Evolutionary conservation across 305 asterid genomes (phyloP).

Genomic region (Fraxinus greggii): DNA sequence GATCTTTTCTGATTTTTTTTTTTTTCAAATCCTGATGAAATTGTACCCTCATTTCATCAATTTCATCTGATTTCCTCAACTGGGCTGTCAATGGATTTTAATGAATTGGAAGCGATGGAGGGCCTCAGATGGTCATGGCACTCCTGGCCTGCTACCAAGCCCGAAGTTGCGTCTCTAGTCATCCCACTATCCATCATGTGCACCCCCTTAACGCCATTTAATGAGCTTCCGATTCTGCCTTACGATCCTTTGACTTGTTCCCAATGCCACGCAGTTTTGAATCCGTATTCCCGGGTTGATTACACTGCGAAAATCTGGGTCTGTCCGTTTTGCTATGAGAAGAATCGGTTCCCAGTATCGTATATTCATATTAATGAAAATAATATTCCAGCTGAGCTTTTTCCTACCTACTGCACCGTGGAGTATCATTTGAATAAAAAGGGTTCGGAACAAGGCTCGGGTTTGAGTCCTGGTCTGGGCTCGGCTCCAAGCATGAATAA

Average conservation of each 20-base stretch:
- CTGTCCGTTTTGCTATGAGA: constrained; percentile 74
- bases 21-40: constrained; percentile 24
- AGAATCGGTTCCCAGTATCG: constrained; percentile 64
- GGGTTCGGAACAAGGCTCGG: constrained; percentile 32
- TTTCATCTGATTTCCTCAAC: constrained; percentile 5
- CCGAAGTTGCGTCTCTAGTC: constrained; percentile 57
- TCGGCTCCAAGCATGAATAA: constrained; percentile 34
- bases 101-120: constrained; percentile 88
- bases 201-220: constrained; percentile 65
- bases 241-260: constrained; percentile 74
- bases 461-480: constrained; percentile 22
- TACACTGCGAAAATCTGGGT: constrained; percentile 64
- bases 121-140: constrained; percentile 99
- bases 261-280: constrained; percentile 68
- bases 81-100: constrained; percentile 64
- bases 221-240: constrained; percentile 69
- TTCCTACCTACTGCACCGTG: constrained; percentile 86
- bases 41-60: not conserved
- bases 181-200: constrained; percentile 79
- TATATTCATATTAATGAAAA: constrained; percentile 62
- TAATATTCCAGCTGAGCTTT: constrained; percentile 91
- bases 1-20: not conserved
- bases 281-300: constrained; percentile 88
- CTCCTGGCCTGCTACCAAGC: constrained; percentile 76
- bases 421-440: constrained; percentile 63